Evolutionary conservation across 257 asterid species (phyloP).

Genomic region (Solanum appendiculatum): DNA sequence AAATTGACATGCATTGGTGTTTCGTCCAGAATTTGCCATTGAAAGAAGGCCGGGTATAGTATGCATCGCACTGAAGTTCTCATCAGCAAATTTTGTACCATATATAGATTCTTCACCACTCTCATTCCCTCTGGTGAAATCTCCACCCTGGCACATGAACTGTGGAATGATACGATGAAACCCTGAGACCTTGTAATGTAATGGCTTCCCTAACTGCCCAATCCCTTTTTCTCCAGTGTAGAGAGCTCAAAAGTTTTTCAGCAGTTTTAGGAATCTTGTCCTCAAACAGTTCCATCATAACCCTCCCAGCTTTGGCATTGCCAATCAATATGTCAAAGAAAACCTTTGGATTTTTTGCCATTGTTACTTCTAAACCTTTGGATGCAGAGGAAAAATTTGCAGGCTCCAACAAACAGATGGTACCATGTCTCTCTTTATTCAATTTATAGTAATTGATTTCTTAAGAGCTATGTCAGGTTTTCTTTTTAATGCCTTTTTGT

Average conservation of each 20-base stretch:
- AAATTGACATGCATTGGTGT: constrained; percentile 73
- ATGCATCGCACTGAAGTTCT: constrained; percentile 48
- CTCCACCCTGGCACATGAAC: constrained; percentile 89
- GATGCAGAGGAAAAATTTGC: too few relatives aligned
- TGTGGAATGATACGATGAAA: constrained; percentile 64
- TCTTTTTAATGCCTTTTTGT: too few relatives aligned
- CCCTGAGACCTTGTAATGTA: constrained; percentile 65
- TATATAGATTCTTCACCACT: constrained; percentile 74
- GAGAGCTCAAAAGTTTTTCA: constrained; percentile 61
- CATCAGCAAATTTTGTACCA: constrained; percentile 50
- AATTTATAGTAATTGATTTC: too few relatives aligned
- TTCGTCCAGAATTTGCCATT: constrained; percentile 62
- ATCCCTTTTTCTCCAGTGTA: constrained; percentile 73
- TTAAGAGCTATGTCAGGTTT: too few relatives aligned
- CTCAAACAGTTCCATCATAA: constrained; percentile 56
- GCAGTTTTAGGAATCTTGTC: constrained; percentile 63
- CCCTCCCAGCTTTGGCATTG: constrained; percentile 43
- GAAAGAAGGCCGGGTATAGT: constrained; percentile 45
- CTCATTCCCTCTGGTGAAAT: constrained; percentile 60
- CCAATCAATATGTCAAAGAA: constrained; percentile 73
- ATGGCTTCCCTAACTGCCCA: constrained; percentile 44
- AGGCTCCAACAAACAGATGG: too few relatives aligned
- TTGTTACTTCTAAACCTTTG: background rate
- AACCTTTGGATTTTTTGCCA: constrained; percentile 69
- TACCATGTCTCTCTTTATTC: too few relatives aligned